These are phyloP conservation scores for Magnaporthiopsis incrustans DNA, from an alignment of 2,329 filamentous ascomycete species.

Conservation along the genomic window DNA sequence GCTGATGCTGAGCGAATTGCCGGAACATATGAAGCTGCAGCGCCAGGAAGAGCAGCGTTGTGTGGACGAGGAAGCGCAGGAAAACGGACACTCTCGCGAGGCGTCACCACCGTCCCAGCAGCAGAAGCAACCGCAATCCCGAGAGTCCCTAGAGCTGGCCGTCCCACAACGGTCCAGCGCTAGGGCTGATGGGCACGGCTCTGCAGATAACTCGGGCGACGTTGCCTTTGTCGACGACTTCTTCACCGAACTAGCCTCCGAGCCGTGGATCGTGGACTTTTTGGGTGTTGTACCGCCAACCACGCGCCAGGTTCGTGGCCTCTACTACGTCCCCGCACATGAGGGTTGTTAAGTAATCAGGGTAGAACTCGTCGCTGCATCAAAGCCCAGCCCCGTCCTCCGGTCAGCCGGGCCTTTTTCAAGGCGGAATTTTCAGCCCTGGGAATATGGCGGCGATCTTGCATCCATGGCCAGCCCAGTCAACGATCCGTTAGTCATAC, in stretches of 20 bases:
- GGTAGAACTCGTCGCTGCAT: background rate
- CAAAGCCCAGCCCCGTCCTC: background rate
- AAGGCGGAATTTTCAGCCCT: too few relatives aligned
- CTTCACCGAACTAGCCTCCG: conserved; percentile 2
- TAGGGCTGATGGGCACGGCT: background rate
- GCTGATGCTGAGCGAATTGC: conserved; percentile 15
- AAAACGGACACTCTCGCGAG: background rate
- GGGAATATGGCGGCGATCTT: too few relatives aligned
- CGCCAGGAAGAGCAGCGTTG: background rate
- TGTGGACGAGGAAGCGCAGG: too few relatives aligned
- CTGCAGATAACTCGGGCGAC: background rate
- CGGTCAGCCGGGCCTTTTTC: too few relatives aligned
- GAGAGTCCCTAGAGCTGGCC: background rate
- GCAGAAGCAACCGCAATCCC: background rate
- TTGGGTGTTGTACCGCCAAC: background rate
- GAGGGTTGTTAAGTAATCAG: background rate
- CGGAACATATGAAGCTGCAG: background rate
- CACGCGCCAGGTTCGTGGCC: background rate
- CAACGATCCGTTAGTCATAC: too few relatives aligned
- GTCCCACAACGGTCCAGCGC: background rate
- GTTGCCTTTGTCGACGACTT: conserved; percentile 1
- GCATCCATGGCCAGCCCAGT: too few relatives aligned
- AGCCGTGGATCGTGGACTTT: conserved; percentile 9
- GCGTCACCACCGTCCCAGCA: background rate
- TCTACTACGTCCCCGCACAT: background rate